These are phyloP conservation scores for Tolypocladium guangdongense DNA, from an alignment of 2,329 filamentous ascomycete species.

Conservation along the genomic window DNA sequence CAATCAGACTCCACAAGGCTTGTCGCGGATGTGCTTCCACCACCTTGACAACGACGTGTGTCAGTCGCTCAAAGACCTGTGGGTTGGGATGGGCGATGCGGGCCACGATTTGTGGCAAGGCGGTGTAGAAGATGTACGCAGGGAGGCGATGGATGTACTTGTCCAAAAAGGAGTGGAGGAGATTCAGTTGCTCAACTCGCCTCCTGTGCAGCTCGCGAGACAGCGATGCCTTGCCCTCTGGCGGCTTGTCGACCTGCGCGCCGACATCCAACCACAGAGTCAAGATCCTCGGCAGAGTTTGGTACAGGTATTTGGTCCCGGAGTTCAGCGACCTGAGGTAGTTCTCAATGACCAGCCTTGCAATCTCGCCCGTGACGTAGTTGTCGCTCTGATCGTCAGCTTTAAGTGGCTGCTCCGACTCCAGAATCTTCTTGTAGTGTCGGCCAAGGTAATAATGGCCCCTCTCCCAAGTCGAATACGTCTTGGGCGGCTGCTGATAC, in stretches of 20 bases:
- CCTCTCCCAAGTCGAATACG: conserved; percentile 74
- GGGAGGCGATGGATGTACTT: conserved; percentile 68
- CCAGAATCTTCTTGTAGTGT: conserved; percentile 92
- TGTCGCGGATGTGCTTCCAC: conserved; percentile 81
- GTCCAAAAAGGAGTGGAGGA: conserved; percentile 63
- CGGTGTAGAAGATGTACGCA: conserved; percentile 68
- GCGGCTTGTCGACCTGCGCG: conserved; percentile 55
- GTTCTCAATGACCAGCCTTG: conserved; percentile 86
- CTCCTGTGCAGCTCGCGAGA: conserved; percentile 40
- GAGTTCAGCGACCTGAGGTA: conserved; percentile 78
- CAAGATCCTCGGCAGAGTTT: conserved; percentile 81
- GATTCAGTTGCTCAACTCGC: conserved; percentile 54
- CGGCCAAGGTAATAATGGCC: conserved; percentile 94
- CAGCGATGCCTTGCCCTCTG: conserved; percentile 41
- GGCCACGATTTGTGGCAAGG: conserved; percentile 89
- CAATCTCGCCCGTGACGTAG: conserved; percentile 70
- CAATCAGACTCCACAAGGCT: conserved; percentile 81
- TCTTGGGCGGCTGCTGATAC: conserved; percentile 73
- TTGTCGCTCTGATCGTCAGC: conserved; percentile 66
- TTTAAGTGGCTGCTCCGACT: conserved; percentile 72
- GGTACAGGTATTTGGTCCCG: conserved; percentile 92
- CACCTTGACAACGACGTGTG: conserved; percentile 76
- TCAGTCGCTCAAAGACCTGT: conserved; percentile 66
- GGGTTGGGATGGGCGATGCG: conserved; percentile 79
- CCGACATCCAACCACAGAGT: conserved; percentile 94